These are phyloP conservation scores for Acacia pycnantha DNA, from an alignment of 331 rosid species.

Conservation along the genomic window DNA sequence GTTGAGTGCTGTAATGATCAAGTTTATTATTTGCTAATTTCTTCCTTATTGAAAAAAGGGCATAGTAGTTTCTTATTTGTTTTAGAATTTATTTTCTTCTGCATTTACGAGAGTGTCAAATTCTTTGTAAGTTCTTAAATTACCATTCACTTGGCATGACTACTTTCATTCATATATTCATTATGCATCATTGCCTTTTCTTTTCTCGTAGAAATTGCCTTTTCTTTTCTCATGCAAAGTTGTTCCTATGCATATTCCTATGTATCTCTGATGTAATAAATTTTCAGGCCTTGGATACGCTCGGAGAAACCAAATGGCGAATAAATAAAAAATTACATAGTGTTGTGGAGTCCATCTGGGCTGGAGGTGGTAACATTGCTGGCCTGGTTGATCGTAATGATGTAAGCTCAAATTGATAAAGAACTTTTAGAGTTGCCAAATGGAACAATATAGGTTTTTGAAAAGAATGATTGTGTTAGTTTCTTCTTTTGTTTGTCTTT, in stretches of 20 bases:
- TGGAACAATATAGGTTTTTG: neutral
- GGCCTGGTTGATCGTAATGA: constrained; percentile 79
- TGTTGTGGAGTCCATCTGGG: constrained; percentile 82
- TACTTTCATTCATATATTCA: neutral
- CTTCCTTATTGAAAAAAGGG: neutral
- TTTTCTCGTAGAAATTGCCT: neutral
- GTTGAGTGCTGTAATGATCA: neutral
- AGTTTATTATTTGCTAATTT: neutral
- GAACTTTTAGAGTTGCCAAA: constrained; percentile 2
- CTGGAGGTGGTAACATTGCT: constrained; percentile 74
- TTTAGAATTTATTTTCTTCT: neutral
- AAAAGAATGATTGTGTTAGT: neutral
- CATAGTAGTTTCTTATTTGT: neutral
- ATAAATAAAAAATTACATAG: constrained; percentile 64
- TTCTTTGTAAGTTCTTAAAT: neutral
- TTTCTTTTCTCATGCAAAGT: neutral
- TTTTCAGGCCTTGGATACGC: constrained; percentile 79
- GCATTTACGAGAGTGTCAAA: neutral
- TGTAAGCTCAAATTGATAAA: constrained; percentile 44
- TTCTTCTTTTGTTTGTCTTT: neutral
- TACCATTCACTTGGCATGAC: neutral
- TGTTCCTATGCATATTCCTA: neutral
- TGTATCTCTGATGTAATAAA: constrained; percentile 17
- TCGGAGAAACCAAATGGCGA: constrained; percentile 86
- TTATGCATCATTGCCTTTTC: neutral